Conservation (phyloP, 345 rosid species). For the rapeseed (Brassica napus) region Da-Ae NC_063438.1:20121501-20122000, state of each 20-base stretch:
- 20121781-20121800: conserved; percentile 60
- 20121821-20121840: conserved; percentile 77
- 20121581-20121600: not conserved
- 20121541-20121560: conserved; percentile 4
- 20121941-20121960: conserved; percentile 57
- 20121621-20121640: conserved; percentile 4
- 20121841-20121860: conserved; percentile 73
- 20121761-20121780: conserved; percentile 48
- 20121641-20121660: conserved; percentile 24
- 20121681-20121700: conserved; percentile 51
- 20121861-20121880: conserved; percentile 75
- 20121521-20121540: not conserved
- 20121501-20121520: not conserved
- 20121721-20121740: conserved; percentile 84
- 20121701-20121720: conserved; percentile 85
- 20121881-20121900: conserved; percentile 59
- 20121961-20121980: conserved; percentile 26
- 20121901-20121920: conserved; percentile 58
- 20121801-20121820: conserved; percentile 50
- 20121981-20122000: conserved; percentile 6
- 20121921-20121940: conserved; percentile 50
- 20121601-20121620: not conserved
- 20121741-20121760: conserved; percentile 57
- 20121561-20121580: not conserved
- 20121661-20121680: conserved; percentile 33